Base-by-base conservation (phyloP, 2,329 filamentous ascomycete species). In the Xylariaceae sp. region DNA sequence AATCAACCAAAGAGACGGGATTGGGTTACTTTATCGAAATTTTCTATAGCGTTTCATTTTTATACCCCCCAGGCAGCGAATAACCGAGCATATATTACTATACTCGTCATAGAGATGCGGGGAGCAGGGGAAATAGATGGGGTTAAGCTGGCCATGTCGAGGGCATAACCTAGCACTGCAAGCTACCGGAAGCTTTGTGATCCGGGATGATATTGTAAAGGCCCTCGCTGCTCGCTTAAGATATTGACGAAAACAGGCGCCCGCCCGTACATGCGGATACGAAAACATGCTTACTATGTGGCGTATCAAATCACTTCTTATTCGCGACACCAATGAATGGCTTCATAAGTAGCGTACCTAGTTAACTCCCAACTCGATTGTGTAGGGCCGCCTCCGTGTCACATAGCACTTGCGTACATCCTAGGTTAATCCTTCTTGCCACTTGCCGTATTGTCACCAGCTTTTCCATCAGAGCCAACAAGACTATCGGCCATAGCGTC, bases 401-500 rank as follows among this genome's bases (percentile, higher is more conserved):
- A 49, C 32, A 57, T 53, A 19, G 7, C 19, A 48, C 44, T 41
- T 44, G 16, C 23, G 49, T 48, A 43, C 20, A 44, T 45, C 48
- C 12, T 20, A 41, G 19, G 47, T 50, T 63, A 62, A 42, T 64
- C 60, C 44, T 65, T 67, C 47, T 62, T 63, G 16, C 44, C 23
- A 43, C 26, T 40, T 37, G 50, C 37, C 16, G 52, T n/a, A 20
- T 45, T 50, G 19, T 65, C 60, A 45, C 68, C 63, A 26, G 63
- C 58, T 63, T 75, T 75, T 40, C 72, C 72, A 20, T 56, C 52
- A 20, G 61, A 56, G 41, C 78, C 76, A 41, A 83, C 79, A 56
- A 85, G 67, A 59, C 76, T 83, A 40, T 84, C 82, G 9, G 80
- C 75, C 81, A 85, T 85, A 14, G 82, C 82, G 69, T 84, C 82